These are phyloP conservation scores for Aureobasidium vineae DNA, from an alignment of 2,329 filamentous ascomycete genomes.

Conservation along the genomic window DNA sequence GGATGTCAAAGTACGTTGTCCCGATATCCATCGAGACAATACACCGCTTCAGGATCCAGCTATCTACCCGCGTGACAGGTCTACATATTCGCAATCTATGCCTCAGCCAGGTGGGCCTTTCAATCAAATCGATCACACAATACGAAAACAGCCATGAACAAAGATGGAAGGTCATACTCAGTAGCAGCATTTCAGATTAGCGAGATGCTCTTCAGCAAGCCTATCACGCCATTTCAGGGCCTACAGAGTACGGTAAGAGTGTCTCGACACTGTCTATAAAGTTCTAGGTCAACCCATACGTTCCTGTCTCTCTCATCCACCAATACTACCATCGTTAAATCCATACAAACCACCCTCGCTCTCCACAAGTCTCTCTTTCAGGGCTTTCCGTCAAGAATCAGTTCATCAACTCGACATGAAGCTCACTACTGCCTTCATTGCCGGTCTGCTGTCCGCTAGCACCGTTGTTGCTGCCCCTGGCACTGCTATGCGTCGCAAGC, in stretches of 20 bases:
- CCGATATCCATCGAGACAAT: background rate
- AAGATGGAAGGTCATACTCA: constrained; percentile 16
- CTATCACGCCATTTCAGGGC: background rate
- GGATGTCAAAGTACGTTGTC: background rate
- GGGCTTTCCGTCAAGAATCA: background rate
- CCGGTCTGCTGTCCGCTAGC: constrained; percentile 43
- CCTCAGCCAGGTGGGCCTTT: background rate
- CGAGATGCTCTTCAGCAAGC: background rate
- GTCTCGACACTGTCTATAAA: constrained; percentile 1
- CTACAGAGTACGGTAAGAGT: too few species aligned
- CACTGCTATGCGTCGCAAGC: constrained; percentile 43
- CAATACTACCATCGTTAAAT: background rate
- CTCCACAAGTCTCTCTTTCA: background rate
- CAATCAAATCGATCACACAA: constrained; percentile 1
- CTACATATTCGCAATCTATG: background rate
- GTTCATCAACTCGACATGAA: constrained; percentile 45
- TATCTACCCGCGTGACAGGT: background rate
- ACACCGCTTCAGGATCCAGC: background rate
- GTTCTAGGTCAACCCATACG: background rate
- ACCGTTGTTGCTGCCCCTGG: constrained; percentile 50
- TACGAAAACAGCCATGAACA: constrained; percentile 7
- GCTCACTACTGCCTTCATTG: constrained; percentile 43
- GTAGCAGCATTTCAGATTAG: background rate
- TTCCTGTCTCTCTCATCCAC: background rate
- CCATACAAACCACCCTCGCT: constrained; percentile 1